Base-by-base conservation (phyloP, 2,329 filamentous ascomycete genomes). In the Exophiala calicioides region DNA sequence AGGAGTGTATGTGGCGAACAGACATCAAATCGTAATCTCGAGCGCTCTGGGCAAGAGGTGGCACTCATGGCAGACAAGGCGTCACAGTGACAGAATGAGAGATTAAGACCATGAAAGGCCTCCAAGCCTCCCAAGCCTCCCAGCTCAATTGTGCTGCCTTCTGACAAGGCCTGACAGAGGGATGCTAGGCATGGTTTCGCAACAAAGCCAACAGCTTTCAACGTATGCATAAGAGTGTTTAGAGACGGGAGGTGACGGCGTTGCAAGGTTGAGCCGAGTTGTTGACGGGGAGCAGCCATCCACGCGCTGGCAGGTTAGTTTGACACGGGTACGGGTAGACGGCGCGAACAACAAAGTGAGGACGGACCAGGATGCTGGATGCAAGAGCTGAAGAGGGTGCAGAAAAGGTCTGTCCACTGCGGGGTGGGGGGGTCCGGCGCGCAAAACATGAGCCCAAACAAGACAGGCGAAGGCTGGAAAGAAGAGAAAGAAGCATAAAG, bases 11-110 rank as follows among this genome's bases (percentile, higher is more conserved):
- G 29, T 42, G 21, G 23, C 23, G 10, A 15, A 46, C 31, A 33
- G 23, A 19, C 31, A 31, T 26, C 24, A 15, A 34, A 37, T 32
- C 31, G 33, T 23, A 39, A 20, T 41, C 36, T 50, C 41, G 40
- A 50, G 31, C 42, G 47, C 40, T 50, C 41, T 40, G 47, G 47
- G 41, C 41, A 35, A 15, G 40, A 24, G 30, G 41, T 44, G 47
- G 35, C 35, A 36, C 9, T 19, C 20, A 34, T 44, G 41, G 47
- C 47, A 40, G 33, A 16, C 5, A 40, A 33, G 46, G 46, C 46
- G 46, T 44, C 26, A 43, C 23, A 21, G 30, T 44, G 47, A 50
- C 47, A 45, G 47, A 31, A 24, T 29, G 32, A 44, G 47, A 44
- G 42, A 50, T 50, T 50, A 32, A 44, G 21, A 26, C 31, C 38